Base-by-base conservation (phyloP, 2,329 filamentous ascomycete genomes). In the Pleurostoma richardsiae region DNA sequence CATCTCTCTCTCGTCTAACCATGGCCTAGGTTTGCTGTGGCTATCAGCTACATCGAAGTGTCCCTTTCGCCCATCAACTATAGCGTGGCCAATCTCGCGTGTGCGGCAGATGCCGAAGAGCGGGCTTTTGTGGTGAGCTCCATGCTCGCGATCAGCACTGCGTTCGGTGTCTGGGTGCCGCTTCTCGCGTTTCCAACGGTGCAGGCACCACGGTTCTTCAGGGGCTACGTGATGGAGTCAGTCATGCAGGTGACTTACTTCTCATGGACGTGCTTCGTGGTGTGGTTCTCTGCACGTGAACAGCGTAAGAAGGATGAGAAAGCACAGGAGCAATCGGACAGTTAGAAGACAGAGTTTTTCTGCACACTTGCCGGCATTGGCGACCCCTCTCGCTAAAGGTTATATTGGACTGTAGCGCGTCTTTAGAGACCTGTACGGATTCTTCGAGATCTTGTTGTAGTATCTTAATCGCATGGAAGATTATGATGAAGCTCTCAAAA, bases 81-180 rank as follows among this genome's bases (percentile, higher is more conserved):
- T 43, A 61, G 60, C 5, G 68, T 67, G 64, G 61, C 66, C 4
- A 71, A 69, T 45, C 57, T 65, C 46, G 63, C 64, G 7, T 66
- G 63, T 42, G 56, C 61, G 3, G 52, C 55, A 8, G 67, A 71
- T 31, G 65, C 67, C 5, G 68, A 71, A 54, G 68, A 69, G 33
- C 65, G 69, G 1, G 64, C 68, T 4, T 55, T 71, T 6, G 66
- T 69, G 4, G 64, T 71, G 11, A 65, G 67, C 2, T 65, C 68
- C 5, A 71, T 72, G 65, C 64, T 67, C 27, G 59, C 63, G 1
- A 55, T 69, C 42, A 59, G 60, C 6, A 68, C 63, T 43, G 65
- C 64, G 0, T 67, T 67, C 47, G 63, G 63, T 47, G 60, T 60
- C 4, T 69, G 63, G 60, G 61, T 68, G 2, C 61, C 62, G 0